These are phyloP conservation scores for Boletus mariae DNA, from an alignment of 1,284 basidiomycete genomes.

Conservation along the genomic window DNA sequence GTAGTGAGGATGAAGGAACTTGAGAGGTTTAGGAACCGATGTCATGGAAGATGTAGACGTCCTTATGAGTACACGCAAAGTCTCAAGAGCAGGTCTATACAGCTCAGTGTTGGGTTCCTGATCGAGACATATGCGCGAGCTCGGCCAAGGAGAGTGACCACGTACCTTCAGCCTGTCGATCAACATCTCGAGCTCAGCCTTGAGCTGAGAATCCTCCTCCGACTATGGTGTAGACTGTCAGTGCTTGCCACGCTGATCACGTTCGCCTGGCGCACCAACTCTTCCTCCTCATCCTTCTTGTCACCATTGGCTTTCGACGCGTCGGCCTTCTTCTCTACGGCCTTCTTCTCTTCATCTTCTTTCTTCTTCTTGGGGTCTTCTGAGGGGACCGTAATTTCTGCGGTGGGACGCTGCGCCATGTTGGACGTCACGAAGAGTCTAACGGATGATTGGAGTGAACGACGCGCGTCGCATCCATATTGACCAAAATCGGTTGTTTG, in stretches of 20 bases:
- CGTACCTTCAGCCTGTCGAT: conserved; percentile 88
- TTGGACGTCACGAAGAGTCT: conserved; percentile 9
- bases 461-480: conserved; percentile 31
- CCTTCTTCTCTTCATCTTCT: conserved; percentile 40
- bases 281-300: conserved; percentile 76
- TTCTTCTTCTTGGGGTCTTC: conserved; percentile 75
- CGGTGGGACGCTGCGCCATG: conserved; percentile 58
- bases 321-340: conserved; percentile 43
- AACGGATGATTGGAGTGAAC: conserved; percentile 4
- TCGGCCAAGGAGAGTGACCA: background rate
- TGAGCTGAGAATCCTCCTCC: conserved; percentile 94
- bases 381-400: conserved; percentile 58
- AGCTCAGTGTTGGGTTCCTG: conserved; percentile 87
- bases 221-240: conserved; percentile 48
- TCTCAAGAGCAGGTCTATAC: conserved; percentile 91
- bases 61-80: conserved; percentile 88
- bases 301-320: conserved; percentile 55
- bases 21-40: conserved; percentile 98
- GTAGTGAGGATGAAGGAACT: conserved; percentile 96
- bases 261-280: conserved; percentile 60
- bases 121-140: conserved; percentile 14
- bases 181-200: conserved; percentile 96
- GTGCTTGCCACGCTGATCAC: conserved; percentile 12
- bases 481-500: conserved; percentile 32
- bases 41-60: conserved; percentile 99